Percentiles rank a stretch among this genome's conserved stretches.
Evolutionary conservation across 768 basidiomycete species (phyloP).

Genomic region (Obba rivulosa): DNA sequence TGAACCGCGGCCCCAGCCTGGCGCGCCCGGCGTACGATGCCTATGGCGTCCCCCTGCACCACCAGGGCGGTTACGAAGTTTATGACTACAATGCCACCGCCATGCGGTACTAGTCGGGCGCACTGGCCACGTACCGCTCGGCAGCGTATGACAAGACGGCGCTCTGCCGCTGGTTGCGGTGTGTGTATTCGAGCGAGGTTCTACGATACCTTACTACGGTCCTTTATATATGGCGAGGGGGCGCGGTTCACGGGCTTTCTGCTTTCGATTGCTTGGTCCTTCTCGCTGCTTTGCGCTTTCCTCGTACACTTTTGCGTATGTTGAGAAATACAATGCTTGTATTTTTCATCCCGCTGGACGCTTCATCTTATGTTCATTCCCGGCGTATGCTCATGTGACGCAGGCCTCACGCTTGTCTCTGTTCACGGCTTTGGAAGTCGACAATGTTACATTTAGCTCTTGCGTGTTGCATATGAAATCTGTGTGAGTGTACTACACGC

Average conservation of each 20-base stretch:
- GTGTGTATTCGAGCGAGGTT: constrained; percentile 16
- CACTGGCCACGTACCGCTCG: constrained; percentile 1
- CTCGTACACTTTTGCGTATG: constrained; percentile 3
- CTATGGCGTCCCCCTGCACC: constrained; percentile 56
- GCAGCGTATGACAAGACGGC: background rate
- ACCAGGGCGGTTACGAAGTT: constrained; percentile 37
- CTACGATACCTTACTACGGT: constrained; percentile 14
- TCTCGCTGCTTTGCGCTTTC: background rate
- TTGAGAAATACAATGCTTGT: constrained; percentile 6
- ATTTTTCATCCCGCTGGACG: constrained; percentile 12
- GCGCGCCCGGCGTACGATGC: constrained; percentile 44
- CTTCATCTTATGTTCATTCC: constrained; percentile 5
- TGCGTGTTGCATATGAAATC: too few species aligned
- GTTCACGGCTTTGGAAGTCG: background rate
- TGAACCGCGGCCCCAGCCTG: constrained; percentile 43
- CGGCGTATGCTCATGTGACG: background rate
- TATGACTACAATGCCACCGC: constrained; percentile 21
- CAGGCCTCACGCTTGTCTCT: background rate
- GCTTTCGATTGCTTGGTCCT: background rate
- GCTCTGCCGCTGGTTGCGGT: constrained; percentile 4
- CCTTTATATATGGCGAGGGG: constrained; percentile 1
- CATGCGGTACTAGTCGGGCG: constrained; percentile 15
- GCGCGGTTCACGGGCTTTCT: background rate
- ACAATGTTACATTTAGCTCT: background rate
- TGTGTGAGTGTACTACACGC: too few species aligned